phyloP scores from a whole-genome alignment of 495 filamentous ascomycete genomes.

The Podospora tetraspora region DNA sequence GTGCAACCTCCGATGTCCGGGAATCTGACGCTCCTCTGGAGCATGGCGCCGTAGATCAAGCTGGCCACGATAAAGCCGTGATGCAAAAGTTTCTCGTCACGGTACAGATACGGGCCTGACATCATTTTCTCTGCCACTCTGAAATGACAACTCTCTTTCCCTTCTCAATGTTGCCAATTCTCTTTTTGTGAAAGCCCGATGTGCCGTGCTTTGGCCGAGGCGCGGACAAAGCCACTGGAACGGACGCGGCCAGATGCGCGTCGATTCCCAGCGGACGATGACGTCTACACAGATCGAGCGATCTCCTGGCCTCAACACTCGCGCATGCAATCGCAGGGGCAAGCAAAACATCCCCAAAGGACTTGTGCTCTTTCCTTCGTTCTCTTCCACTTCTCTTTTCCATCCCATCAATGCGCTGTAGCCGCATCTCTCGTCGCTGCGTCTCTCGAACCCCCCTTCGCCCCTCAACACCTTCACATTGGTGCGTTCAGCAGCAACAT shows the following conservation, averaged over 20 bases:
- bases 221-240: constrained; percentile 25
- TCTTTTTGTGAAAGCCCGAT: neutral
- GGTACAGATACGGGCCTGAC: constrained; percentile 97
- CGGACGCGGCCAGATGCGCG: constrained; percentile 10
- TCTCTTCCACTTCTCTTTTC: constrained; percentile 3
- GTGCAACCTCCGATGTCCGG: constrained; percentile 44
- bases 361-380: neutral
- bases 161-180: neutral
- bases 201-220: neutral
- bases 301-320: constrained; percentile 5
- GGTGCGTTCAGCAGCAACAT: neutral
- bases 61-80: constrained; percentile 84
- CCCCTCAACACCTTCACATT: neutral
- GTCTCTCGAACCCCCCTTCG: neutral
- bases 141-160: neutral
- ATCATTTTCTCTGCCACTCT: constrained; percentile 32
- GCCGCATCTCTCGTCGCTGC: neutral
- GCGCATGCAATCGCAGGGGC: constrained; percentile 11
- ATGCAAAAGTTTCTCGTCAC: constrained; percentile 63
- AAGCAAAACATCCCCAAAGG: neutral
- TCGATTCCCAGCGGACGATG: constrained; percentile 21
- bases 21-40: constrained; percentile 51
- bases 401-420: neutral
- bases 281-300: constrained; percentile 25
- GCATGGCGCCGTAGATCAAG: constrained; percentile 51